Evolutionary conservation across 768 basidiomycete species (phyloP), one percentile per base, ranked within the genome.

Genomic region (Holtermannia corniformis): DNA sequence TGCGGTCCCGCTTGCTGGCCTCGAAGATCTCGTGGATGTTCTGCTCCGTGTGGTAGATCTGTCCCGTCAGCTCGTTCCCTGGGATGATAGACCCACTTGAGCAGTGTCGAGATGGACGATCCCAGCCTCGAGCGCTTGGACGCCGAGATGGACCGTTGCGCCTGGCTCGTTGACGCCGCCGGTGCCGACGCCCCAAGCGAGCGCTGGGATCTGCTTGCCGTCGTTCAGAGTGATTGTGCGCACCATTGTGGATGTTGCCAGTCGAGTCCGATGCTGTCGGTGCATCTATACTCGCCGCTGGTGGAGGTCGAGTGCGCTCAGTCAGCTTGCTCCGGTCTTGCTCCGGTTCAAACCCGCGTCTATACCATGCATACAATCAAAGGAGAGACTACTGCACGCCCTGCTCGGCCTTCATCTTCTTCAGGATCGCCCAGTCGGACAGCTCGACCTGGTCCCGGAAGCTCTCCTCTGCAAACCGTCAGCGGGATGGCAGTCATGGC

Each of bases 381-480:
- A n/a, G n/a, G n/a, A n/a, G n/a, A n/a, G 11, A 47, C 53, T 51
- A 65, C 21, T 41, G 60, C 16, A 68, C 50, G 20, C 66, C 66
- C 49, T 68, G 67, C 52, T 68, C 67, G 3, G 49, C 44, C 57
- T 68, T 68, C 64, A 68, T 63, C 59, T 65, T 63, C 72, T 84
- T 88, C 72, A 96, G 93, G 54, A 97, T 80, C 5, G 84, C 74
- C 92, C 92, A 96, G 64, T 97, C 93, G 54, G 93, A 87, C 53
- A 80, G 85, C 24, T 85, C 79, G 21, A 91, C 89, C 68, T 96
- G 87, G 21, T 82, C 78, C 75, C 88, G 85, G 78, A 96, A 96
- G 16, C 83, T 70, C 26, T 82, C 24, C 78, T 77, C 89, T 92
- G 58, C 22, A 19, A 54, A 44, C 20, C 11, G 47, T 59, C 26